Evolutionary conservation across 306 rosid species (phyloP).

Genomic region (Pachyrhizus erosus): DNA sequence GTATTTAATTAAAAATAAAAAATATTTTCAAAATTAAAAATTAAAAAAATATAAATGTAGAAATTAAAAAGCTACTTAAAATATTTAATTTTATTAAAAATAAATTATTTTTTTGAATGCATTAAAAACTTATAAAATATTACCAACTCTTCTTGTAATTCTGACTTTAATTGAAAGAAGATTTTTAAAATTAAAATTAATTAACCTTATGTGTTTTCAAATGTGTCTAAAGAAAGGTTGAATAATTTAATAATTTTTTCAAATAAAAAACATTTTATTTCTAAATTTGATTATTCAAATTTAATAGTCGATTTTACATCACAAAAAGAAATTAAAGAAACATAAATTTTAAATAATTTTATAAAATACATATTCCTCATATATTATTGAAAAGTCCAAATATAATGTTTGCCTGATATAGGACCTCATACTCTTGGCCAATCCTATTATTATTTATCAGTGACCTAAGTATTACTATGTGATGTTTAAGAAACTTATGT

Average conservation of each 20-base stretch:
- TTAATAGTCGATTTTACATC: neutral
- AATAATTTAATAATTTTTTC: no score
- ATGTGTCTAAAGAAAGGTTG: neutral
- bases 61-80: no score
- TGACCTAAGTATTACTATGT: neutral
- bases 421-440: neutral
- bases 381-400: neutral
- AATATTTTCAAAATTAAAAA: no score
- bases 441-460: neutral
- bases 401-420: neutral
- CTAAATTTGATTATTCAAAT: neutral
- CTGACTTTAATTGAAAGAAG: no score
- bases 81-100: no score
- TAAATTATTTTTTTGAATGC: no score
- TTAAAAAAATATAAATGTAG: neutral
- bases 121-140: no score
- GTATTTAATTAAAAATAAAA: no score
- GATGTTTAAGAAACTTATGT: neutral
- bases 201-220: neutral
- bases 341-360: neutral
- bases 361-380: neutral
- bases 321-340: neutral
- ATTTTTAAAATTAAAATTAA: no score
- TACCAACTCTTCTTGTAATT: no score
- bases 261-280: neutral